Evolutionary conservation across 2,329 filamentous ascomycete species (phyloP).

Genomic region (Pestalotiopsis sp.): DNA sequence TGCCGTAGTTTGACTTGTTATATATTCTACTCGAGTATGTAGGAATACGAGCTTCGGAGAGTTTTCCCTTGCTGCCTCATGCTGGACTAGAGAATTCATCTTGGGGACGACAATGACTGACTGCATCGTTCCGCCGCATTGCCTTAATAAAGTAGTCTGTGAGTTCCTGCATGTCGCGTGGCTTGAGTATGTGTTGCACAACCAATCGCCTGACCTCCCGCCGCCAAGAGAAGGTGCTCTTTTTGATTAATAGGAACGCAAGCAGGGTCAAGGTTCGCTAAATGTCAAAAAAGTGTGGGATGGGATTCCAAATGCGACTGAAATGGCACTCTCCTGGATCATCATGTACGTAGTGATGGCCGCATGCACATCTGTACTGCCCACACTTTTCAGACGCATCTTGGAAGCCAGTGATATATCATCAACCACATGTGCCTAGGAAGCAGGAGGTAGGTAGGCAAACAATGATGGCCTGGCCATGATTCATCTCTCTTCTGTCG

Average conservation of each 20-base stretch:
- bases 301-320: not conserved
- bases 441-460: no score
- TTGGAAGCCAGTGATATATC: not conserved
- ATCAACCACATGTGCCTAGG: not conserved
- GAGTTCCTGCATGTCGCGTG: conserved; percentile 12
- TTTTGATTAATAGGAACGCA: conserved; percentile 3
- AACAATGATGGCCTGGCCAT: no score
- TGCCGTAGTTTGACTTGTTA: not conserved
- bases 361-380: not conserved
- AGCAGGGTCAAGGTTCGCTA: not conserved
- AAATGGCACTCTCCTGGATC: no score
- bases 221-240: not conserved
- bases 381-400: not conserved
- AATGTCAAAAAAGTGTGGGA: not conserved
- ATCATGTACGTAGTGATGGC: no score
- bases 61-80: not conserved
- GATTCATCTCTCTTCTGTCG: not conserved
- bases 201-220: conserved; percentile 13
- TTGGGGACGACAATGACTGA: not conserved
- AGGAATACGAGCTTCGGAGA: not conserved
- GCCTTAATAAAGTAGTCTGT: not conserved
- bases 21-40: not conserved
- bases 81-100: not conserved
- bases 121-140: not conserved
- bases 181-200: not conserved